Evolutionary conservation across 169 alveolate species (phyloP).

Genomic region (Plasmodium knowlesi): DNA sequence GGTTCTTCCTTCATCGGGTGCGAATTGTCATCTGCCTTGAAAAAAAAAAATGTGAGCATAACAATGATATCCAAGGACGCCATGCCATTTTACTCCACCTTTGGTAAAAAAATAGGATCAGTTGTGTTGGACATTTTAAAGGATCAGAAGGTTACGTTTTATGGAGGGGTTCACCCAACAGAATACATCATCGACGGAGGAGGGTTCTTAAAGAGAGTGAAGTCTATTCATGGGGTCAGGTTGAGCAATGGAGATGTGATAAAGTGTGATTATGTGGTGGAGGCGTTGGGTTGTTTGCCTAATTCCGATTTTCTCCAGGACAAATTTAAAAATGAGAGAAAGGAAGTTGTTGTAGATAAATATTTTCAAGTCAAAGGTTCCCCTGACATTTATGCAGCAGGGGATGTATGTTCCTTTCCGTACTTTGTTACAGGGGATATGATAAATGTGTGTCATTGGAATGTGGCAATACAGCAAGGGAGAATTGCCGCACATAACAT

Average conservation of each 20-base stretch:
- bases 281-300: slow-evolving; percentile 84
- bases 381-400: slow-evolving; percentile 83
- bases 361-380: slow-evolving; percentile 79
- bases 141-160: slow-evolving; percentile 77
- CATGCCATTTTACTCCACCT: slow-evolving; percentile 75
- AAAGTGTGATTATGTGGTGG: slow-evolving; percentile 84
- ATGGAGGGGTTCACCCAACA: slow-evolving; percentile 70
- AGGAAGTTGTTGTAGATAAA: slow-evolving; percentile 78
- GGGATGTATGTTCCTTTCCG: slow-evolving; percentile 84
- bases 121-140: slow-evolving; percentile 76
- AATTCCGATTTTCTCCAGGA: slow-evolving; percentile 77
- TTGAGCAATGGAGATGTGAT: slow-evolving; percentile 77
- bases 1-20: slow-evolving; percentile 87
- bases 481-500: slow-evolving; percentile 86
- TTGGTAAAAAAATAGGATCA: slow-evolving; percentile 80
- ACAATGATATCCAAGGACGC: slow-evolving; percentile 79
- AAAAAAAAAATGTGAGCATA: slow-evolving; percentile 78
- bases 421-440: slow-evolving; percentile 80
- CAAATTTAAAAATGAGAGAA: slow-evolving; percentile 74
- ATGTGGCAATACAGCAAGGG: slow-evolving; percentile 88
- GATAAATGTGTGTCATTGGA: slow-evolving; percentile 84
- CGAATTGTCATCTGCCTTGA: slow-evolving; percentile 83
- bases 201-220: slow-evolving; percentile 39
- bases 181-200: slow-evolving; percentile 45
- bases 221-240: slow-evolving; percentile 78